Evolutionary conservation across 331 rosid species (phyloP).

Genomic region (Quercus tomentella): DNA sequence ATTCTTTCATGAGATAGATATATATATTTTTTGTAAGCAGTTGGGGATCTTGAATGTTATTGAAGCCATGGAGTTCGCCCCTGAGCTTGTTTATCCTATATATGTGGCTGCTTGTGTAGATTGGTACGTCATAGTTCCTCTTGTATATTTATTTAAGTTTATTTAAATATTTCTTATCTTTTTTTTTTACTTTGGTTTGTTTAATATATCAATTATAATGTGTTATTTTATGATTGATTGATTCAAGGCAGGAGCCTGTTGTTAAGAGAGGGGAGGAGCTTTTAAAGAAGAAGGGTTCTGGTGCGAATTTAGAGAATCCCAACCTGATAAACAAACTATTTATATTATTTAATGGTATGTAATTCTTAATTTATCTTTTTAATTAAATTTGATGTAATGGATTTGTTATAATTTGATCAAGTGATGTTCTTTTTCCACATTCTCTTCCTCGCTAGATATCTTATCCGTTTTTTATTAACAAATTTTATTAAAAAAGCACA

Average conservation of each 20-base stretch:
- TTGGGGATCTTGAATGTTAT: slow-evolving; percentile 87
- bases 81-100: slow-evolving; percentile 88
- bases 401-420: background rate
- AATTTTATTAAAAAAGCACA: too few relatives aligned
- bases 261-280: slow-evolving; percentile 94
- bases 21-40: slow-evolving; percentile 45
- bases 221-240: slow-evolving; percentile 31
- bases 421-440: background rate
- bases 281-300: slow-evolving; percentile 85
- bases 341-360: slow-evolving; percentile 78
- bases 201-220: slow-evolving; percentile 30
- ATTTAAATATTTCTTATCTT: slow-evolving; percentile 4
- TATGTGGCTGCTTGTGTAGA: slow-evolving; percentile 75
- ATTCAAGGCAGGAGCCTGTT: slow-evolving; percentile 85
- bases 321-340: slow-evolving; percentile 69
- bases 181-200: slow-evolving; percentile 1
- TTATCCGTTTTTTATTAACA: background rate
- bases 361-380: slow-evolving; percentile 10
- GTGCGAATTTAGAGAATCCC: slow-evolving; percentile 75
- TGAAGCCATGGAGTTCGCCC: slow-evolving; percentile 68
- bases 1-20: background rate
- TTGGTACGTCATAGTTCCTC: slow-evolving; percentile 46
- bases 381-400: background rate
- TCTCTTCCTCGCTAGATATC: background rate
- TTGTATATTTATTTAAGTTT: slow-evolving; percentile 2